Evolutionary conservation across 345 rosid species (phyloP).

Genomic region (Nasturtium officinale): DNA sequence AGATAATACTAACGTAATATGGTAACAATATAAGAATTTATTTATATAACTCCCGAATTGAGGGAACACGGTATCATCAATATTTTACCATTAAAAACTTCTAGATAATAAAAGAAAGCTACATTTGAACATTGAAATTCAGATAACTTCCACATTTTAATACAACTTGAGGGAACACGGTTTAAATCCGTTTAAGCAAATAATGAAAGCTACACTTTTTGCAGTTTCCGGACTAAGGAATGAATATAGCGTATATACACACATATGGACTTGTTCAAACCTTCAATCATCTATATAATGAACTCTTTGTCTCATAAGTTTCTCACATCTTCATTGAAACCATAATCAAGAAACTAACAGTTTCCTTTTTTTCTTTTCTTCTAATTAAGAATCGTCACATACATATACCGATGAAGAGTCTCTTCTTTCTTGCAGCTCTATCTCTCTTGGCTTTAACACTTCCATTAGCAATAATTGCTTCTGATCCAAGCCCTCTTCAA

Average conservation of each 20-base stretch:
- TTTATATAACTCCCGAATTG: slow-evolving; percentile 6
- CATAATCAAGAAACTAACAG: not conserved
- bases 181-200: not conserved
- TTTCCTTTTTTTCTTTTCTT: not conserved
- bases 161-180: not conserved
- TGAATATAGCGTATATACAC: not conserved
- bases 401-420: slow-evolving; percentile 4
- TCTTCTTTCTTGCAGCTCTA: slow-evolving; percentile 16
- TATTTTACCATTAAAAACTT: slow-evolving; percentile 26
- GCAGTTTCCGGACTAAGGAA: not conserved
- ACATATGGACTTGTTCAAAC: slow-evolving; percentile 17
- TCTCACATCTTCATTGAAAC: slow-evolving; percentile 6
- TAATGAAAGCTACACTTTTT: not conserved
- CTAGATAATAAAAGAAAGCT: slow-evolving; percentile 18
- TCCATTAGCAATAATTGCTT: slow-evolving; percentile 19
- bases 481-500: slow-evolving; percentile 37
- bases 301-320: not conserved
- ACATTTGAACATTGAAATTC: not conserved
- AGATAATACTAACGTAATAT: not conserved
- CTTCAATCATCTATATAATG: slow-evolving; percentile 9
- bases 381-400: slow-evolving; percentile 5
- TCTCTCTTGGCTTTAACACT: slow-evolving; percentile 27
- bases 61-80: not conserved
- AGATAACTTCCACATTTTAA: not conserved
- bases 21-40: not conserved